Evolutionary conservation across 1,139 yeast species (phyloP).

Genomic region (Hemisphaericaspora lyxosophila): DNA sequence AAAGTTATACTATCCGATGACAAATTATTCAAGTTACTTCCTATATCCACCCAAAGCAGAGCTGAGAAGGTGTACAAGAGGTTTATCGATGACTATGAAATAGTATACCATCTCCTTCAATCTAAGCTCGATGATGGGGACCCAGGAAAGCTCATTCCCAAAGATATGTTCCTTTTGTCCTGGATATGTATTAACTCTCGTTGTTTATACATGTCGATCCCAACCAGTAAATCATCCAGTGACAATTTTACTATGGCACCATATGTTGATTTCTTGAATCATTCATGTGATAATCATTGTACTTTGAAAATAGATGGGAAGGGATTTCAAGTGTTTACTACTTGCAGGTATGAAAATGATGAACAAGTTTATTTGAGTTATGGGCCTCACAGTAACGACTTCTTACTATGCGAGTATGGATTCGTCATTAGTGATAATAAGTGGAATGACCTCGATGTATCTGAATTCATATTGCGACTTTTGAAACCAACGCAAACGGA

Average conservation of each 20-base stretch:
- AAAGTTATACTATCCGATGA: slow-evolving; percentile 23
- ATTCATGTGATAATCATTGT: slow-evolving; percentile 57
- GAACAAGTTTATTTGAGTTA: slow-evolving; percentile 74
- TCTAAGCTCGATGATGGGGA: neutral
- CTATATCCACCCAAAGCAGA: slow-evolving; percentile 35
- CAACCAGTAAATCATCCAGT: slow-evolving; percentile 44
- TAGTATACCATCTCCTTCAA: neutral
- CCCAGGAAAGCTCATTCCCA: slow-evolving; percentile 11
- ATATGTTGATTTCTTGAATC: slow-evolving; percentile 84
- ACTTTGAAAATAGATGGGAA: slow-evolving; percentile 42
- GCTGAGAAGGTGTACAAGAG: slow-evolving; percentile 35
- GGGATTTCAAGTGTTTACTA: slow-evolving; percentile 54
- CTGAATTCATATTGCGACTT: slow-evolving; percentile 37
- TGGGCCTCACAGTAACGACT: slow-evolving; percentile 86
- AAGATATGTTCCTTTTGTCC: slow-evolving; percentile 51
- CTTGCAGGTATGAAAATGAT: slow-evolving; percentile 32
- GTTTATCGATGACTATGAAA: slow-evolving; percentile 37
- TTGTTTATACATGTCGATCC: slow-evolving; percentile 76
- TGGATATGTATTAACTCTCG: slow-evolving; percentile 92
- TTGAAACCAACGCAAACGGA: slow-evolving; percentile 39
- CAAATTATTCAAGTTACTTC: slow-evolving; percentile 35
- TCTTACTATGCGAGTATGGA: slow-evolving; percentile 83
- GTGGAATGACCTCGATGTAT: slow-evolving; percentile 73
- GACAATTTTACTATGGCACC: slow-evolving; percentile 92
- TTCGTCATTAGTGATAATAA: slow-evolving; percentile 58